Evolutionary conservation across 2,329 filamentous ascomycete species (phyloP).

Genomic region (Gaeumannomyces tritici): DNA sequence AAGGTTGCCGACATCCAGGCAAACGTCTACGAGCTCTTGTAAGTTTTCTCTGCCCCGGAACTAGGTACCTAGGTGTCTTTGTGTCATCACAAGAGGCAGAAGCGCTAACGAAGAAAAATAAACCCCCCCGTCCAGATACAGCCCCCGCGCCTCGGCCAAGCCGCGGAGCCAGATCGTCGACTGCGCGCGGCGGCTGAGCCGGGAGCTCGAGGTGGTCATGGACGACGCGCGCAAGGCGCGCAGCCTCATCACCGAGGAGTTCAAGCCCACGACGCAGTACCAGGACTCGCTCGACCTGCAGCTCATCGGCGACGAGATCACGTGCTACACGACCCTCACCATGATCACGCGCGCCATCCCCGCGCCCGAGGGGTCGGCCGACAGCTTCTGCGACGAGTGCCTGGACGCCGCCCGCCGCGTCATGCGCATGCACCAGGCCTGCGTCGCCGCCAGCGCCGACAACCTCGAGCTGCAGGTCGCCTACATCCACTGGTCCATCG

Average conservation of each 20-base stretch:
- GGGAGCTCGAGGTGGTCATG: conserved; percentile 45
- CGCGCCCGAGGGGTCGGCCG: background rate
- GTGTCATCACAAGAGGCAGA: too few species aligned
- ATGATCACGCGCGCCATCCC: background rate
- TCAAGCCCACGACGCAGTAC: background rate
- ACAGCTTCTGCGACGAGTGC: background rate
- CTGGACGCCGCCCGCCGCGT: background rate
- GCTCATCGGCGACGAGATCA: conserved; percentile 1
- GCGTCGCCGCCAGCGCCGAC: background rate
- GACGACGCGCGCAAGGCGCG: conserved; percentile 96
- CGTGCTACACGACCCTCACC: background rate
- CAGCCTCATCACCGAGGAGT: conserved; percentile 52
- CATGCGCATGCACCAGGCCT: background rate
- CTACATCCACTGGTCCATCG: conserved; percentile 1
- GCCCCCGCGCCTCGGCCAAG: background rate
- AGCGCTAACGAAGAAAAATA: background rate
- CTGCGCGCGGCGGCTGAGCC: background rate
- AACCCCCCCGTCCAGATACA: background rate
- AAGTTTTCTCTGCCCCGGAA: background rate
- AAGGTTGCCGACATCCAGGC: background rate
- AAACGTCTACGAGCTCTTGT: background rate
- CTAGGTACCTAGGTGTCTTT: too few species aligned
- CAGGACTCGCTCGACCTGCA: background rate
- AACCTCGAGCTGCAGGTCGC: background rate
- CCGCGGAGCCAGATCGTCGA: background rate